Evolutionary conservation across 306 rosid species (phyloP).

Genomic region (Vigna angularis): DNA sequence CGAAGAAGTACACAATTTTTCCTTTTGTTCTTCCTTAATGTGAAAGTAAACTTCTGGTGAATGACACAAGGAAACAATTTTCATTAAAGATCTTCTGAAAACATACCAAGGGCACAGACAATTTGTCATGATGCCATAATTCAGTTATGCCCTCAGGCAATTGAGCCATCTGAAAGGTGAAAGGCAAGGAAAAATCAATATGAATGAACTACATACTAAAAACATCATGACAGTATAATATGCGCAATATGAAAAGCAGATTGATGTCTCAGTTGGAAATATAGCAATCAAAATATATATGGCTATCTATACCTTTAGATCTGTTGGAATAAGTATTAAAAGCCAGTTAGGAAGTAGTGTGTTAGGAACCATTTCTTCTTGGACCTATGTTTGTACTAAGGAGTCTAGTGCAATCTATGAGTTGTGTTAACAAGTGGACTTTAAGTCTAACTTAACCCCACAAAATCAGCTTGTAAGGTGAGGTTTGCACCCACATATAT

Average conservation of each 20-base stretch:
- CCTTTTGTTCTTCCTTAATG: conserved; percentile 24
- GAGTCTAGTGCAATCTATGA: too few species aligned
- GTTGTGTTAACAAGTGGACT: too few species aligned
- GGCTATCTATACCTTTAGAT: conserved; percentile 14
- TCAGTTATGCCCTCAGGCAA: conserved; percentile 97
- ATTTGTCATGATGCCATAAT: conserved; percentile 80
- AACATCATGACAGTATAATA: conserved; percentile 21
- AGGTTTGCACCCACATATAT: too few species aligned
- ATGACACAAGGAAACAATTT: conserved; percentile 34
- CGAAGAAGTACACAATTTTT: not conserved
- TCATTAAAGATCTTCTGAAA: conserved; percentile 37
- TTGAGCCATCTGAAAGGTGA: conserved; percentile 89
- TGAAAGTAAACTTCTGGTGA: conserved; percentile 24
- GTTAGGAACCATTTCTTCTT: too few species aligned
- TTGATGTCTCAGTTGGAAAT: not conserved
- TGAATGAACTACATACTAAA: conserved; percentile 33
- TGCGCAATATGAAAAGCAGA: conserved; percentile 1
- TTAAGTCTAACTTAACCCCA: too few species aligned
- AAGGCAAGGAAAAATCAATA: conserved; percentile 43
- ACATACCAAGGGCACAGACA: conserved; percentile 87
- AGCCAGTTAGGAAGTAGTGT: too few species aligned
- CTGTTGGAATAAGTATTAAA: too few species aligned
- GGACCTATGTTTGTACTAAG: too few species aligned
- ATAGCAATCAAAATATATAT: conserved; percentile 15
- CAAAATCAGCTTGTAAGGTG: too few species aligned